phyloP scores from a whole-genome alignment of 2,329 filamentous ascomycete genomes.

The Hysterium pulicare region DNA sequence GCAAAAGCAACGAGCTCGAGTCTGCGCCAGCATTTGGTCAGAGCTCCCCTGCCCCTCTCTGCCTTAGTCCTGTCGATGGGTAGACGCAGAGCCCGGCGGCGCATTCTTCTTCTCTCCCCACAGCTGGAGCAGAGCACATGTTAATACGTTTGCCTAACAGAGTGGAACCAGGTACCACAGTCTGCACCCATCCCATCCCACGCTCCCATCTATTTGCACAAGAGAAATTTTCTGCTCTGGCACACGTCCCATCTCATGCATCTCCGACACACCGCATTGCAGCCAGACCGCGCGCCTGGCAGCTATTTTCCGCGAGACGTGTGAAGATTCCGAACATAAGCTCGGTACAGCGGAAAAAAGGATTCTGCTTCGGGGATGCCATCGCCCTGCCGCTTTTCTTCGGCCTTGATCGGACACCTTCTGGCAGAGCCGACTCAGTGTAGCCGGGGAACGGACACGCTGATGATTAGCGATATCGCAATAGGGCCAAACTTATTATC shows the following conservation, averaged over 20 bases:
- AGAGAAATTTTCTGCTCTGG: not conserved
- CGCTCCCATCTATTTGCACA: not conserved
- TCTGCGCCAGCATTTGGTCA: not conserved
- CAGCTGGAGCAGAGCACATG: not conserved
- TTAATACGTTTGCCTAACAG: not conserved
- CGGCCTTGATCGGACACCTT: constrained; percentile 1
- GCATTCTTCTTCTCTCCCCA: not conserved
- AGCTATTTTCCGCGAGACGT: constrained; percentile 16
- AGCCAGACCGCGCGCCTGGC: constrained; percentile 7
- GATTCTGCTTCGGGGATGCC: constrained; percentile 1
- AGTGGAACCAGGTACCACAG: not conserved
- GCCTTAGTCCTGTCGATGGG: not conserved
- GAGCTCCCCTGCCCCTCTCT: constrained; percentile 3
- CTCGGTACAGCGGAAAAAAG: constrained; percentile 21
- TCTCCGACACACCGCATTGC: constrained; percentile 7
- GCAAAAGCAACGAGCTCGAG: constrained; percentile 5
- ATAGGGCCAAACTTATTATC: not conserved
- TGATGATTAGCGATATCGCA: not conserved
- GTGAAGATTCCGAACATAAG: constrained; percentile 9
- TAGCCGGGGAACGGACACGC: constrained; percentile 4
- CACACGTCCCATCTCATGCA: constrained; percentile 1
- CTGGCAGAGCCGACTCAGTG: not conserved
- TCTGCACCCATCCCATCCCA: not conserved
- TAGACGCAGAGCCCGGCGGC: not conserved
- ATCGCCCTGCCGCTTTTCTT: not conserved